These are phyloP conservation scores for Trichoderma koningii DNA, from an alignment of 2,329 filamentous ascomycete species.

Conservation along the genomic window DNA sequence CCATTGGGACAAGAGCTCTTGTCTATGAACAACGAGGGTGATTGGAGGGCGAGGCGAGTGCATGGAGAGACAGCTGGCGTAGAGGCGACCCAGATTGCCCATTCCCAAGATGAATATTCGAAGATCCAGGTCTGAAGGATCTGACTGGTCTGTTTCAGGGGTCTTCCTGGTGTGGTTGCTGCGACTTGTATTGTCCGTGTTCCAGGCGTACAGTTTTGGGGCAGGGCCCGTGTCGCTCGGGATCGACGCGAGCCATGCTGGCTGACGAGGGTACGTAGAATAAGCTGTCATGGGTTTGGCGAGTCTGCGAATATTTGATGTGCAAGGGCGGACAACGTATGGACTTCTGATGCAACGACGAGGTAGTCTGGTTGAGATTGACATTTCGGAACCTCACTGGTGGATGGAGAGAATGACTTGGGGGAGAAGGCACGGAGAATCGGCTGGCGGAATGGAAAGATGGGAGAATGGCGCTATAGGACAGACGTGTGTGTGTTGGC, in stretches of 20 bases:
- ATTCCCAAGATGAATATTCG: constrained; percentile 77
- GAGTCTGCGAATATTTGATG: not conserved
- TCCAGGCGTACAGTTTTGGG: constrained; percentile 45
- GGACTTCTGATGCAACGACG: not conserved
- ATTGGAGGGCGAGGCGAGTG: constrained; percentile 66
- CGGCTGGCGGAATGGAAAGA: not conserved
- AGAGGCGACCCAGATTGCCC: constrained; percentile 78
- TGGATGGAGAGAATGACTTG: not conserved
- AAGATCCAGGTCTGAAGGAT: constrained; percentile 32
- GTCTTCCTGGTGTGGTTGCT: not conserved
- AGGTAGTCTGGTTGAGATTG: not conserved
- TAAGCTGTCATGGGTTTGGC: constrained; percentile 2
- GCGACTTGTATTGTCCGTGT: constrained; percentile 35
- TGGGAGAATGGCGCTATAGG: not conserved
- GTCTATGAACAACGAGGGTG: constrained; percentile 75
- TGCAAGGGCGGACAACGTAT: not conserved
- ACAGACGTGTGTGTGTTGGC: too few species aligned
- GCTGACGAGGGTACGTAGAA: constrained; percentile 32
- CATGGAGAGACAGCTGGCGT: constrained; percentile 70
- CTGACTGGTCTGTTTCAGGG: not conserved
- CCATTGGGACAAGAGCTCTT: constrained; percentile 54
- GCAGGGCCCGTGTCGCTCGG: constrained; percentile 34
- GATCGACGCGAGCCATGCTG: constrained; percentile 41
- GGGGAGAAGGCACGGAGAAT: not conserved
- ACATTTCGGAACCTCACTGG: not conserved